Base-by-base conservation (phyloP, 345 rosid genomes). In the Rhizophora apiculata region DNA sequence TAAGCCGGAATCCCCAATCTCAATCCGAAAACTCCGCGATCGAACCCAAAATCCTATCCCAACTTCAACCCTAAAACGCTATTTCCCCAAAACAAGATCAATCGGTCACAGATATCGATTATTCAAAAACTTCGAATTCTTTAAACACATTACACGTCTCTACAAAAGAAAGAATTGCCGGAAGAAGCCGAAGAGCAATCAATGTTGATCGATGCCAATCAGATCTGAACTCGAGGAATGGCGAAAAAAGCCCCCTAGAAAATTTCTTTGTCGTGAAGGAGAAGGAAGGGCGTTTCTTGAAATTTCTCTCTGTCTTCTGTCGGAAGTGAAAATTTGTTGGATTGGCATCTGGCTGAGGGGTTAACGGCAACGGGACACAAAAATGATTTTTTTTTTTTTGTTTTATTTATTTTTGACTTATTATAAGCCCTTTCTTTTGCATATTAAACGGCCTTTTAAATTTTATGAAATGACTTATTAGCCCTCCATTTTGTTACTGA, bases 331-430 rank as follows among this genome's bases (percentile, higher is more conserved):
- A 68, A 69, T 68, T 69, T 82, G 76, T 59, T 13, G 54, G 49
- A 43, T 43, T 43, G 37, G 72, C 37, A 8, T 7, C 37, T 55
- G 63, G 72, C 68, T 60, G 74, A 49, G 79, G 60, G 66, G 67
- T 39, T 67, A 82, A 75, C 36, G 76, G 49, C 63, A 74, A 73
- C 15, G 72, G 53, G 54, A 30, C 46, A 2, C 46, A 2, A 16
- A 11, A 30, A 4, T 27, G 64, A 31, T 31, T 31, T 51, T 60
- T 32, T 61, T n/a, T n/a, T n/a, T n/a, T n/a, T n/a, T n/a, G n/a
- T n/a, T n/a, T n/a, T n/a, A n/a, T n/a, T n/a, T n/a, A n/a, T n/a
- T n/a, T 22, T 53, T 48, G 16, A 2, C 48, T 9, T 11, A 39
- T 34, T 24, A 24, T 24, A 6, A 36, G 26, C 43, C 52, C 37